phyloP scores from a whole-genome alignment of 202 grass and related monocot species.

The Sporobolus alterniflorus region DNA sequence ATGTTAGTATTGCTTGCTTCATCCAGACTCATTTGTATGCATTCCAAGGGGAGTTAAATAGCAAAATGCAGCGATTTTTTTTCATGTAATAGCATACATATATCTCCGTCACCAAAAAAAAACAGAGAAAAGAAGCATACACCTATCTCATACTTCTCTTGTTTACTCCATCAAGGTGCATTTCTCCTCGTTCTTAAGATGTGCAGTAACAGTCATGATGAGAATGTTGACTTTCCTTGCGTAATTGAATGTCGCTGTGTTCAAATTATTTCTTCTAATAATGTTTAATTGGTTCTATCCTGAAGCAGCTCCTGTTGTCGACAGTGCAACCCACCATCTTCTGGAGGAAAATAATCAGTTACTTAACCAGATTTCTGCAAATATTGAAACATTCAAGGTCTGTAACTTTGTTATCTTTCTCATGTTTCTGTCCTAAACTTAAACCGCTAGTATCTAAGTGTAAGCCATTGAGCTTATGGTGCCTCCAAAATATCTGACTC shows the following conservation, averaged over 20 bases:
- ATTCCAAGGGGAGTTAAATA: background rate
- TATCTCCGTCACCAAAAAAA: too few species aligned
- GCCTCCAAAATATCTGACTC: slow-evolving; percentile 11
- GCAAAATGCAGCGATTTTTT: background rate
- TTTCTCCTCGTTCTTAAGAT: slow-evolving; percentile 8
- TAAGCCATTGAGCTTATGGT: background rate
- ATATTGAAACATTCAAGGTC: slow-evolving; percentile 79
- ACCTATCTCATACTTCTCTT: slow-evolving; percentile 5
- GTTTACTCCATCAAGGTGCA: background rate
- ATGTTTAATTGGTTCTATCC: slow-evolving; percentile 22
- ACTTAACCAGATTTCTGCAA: slow-evolving; percentile 76
- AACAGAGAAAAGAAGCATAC: too few species aligned
- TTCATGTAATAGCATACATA: background rate
- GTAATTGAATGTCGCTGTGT: slow-evolving; percentile 1
- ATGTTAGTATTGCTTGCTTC: slow-evolving; percentile 1
- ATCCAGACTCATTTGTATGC: background rate
- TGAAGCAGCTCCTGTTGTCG: slow-evolving; percentile 57
- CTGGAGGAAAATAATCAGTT: slow-evolving; percentile 79
- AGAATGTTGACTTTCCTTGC: background rate
- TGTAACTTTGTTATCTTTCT: slow-evolving; percentile 33
- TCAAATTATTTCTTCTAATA: slow-evolving; percentile 28
- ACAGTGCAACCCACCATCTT: slow-evolving; percentile 66
- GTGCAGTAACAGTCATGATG: background rate
- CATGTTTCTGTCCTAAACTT: slow-evolving; percentile 19
- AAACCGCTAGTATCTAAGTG: background rate